Evolutionary conservation across 176 grass and related monocot genomes (phyloP).

Genomic region (Luzula sylvatica): DNA sequence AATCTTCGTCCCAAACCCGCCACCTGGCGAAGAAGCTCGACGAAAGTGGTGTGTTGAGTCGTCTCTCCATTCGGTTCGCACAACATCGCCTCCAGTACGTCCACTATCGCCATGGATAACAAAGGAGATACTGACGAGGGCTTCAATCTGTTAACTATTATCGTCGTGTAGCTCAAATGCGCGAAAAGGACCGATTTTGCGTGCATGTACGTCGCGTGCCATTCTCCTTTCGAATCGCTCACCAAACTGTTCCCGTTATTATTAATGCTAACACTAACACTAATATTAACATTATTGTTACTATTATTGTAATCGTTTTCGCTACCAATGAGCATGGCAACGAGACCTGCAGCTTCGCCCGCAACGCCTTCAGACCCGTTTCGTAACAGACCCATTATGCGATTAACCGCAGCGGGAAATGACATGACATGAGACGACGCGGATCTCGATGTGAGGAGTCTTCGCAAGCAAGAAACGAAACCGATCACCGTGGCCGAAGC

Average conservation of each 20-base stretch:
- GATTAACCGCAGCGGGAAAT: conserved; percentile 77
- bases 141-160: conserved; percentile 83
- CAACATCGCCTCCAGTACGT: conserved; percentile 98
- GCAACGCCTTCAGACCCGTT: conserved; percentile 97
- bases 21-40: conserved; percentile 92
- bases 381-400: conserved; percentile 96
- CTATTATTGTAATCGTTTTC: conserved; percentile 6
- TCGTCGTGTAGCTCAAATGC: conserved; percentile 52
- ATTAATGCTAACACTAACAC: too few relatives aligned
- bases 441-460: conserved; percentile 78
- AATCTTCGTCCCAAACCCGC: conserved; percentile 83
- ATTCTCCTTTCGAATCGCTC: conserved; percentile 82
- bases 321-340: conserved; percentile 96
- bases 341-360: conserved; percentile 87
- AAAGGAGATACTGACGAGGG: conserved; percentile 85
- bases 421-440: conserved; percentile 88
- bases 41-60: conserved; percentile 97
- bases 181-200: conserved; percentile 90
- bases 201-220: conserved; percentile 95
- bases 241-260: conserved; percentile 68
- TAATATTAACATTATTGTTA: too few relatives aligned
- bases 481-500: conserved; percentile 94
- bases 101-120: conserved; percentile 70
- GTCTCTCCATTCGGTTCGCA: conserved; percentile 99
- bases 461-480: conserved; percentile 85